A percentile compares a stretch with the other conserved stretches of the same genome.
phyloP scores from a whole-genome alignment of 2,329 filamentous ascomycete genomes.

The Verticillium alfalfae region DNA sequence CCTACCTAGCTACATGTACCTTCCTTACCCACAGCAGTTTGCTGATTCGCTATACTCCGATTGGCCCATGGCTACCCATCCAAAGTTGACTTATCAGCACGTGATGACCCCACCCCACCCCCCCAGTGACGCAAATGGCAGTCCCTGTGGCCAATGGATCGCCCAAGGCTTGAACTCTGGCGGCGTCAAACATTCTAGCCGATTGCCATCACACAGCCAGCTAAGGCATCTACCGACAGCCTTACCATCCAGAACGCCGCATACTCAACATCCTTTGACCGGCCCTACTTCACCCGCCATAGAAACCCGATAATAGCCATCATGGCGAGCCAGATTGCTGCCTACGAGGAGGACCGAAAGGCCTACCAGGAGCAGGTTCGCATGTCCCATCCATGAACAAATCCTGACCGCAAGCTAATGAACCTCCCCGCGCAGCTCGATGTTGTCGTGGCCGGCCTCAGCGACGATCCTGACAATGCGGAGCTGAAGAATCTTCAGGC shows the following conservation, averaged over 20 bases:
- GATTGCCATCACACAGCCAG: not conserved
- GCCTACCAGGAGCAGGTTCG: slow-evolving; percentile 53
- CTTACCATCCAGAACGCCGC: not conserved
- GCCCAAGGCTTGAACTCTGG: not conserved
- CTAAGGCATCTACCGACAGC: not conserved
- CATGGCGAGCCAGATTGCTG: slow-evolving; percentile 25
- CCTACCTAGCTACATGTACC: too few species aligned
- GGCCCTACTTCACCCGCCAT: too few species aligned
- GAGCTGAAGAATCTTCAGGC: slow-evolving; percentile 72
- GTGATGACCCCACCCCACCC: not conserved
- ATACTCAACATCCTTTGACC: not conserved
- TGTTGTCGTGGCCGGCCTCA: slow-evolving; percentile 68
- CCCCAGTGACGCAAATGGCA: not conserved
- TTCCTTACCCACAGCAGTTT: not conserved
- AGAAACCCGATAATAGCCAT: not conserved
- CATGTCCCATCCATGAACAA: not conserved
- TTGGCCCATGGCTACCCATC: not conserved
- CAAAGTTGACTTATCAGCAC: not conserved
- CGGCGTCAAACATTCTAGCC: not conserved
- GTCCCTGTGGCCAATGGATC: not conserved
- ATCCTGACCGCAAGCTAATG: slow-evolving; percentile 11
- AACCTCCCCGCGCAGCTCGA: slow-evolving; percentile 56
- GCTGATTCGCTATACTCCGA: not conserved
- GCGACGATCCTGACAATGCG: slow-evolving; percentile 72
- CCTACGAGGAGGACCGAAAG: slow-evolving; percentile 46